phyloP scores from a whole-genome alignment of 768 basidiomycete genomes.

The Mycena rebaudengoi region DNA sequence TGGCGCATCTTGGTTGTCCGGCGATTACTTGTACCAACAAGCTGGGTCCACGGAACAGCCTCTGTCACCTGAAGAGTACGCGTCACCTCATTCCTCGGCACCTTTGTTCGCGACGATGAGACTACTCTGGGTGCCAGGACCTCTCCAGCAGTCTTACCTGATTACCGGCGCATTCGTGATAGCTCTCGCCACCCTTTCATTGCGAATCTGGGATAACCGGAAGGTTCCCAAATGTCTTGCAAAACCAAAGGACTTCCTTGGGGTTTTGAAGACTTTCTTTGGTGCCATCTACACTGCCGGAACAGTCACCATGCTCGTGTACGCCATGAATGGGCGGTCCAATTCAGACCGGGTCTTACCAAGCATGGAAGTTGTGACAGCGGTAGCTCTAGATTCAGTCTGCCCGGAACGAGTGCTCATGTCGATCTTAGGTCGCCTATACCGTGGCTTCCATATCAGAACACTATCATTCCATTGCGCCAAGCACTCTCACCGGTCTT shows the following conservation, averaged over 20 bases:
- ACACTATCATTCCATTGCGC: slow-evolving; percentile 17
- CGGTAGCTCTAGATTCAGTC: not conserved
- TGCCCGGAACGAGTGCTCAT: not conserved
- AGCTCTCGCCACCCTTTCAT: not conserved
- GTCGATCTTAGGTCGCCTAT: not conserved
- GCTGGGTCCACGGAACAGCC: too few relatives aligned
- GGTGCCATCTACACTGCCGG: not conserved
- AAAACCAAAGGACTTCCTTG: not conserved
- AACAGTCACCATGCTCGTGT: not conserved
- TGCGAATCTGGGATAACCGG: not conserved
- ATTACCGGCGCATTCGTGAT: not conserved
- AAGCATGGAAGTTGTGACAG: not conserved
- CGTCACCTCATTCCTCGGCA: too few relatives aligned
- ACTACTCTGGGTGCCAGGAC: too few relatives aligned
- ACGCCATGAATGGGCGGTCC: not conserved
- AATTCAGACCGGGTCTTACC: not conserved
- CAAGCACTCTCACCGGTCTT: slow-evolving; percentile 2
- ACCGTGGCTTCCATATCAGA: not conserved
- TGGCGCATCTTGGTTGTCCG: too few relatives aligned
- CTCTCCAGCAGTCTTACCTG: too few relatives aligned
- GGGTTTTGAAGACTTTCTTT: not conserved
- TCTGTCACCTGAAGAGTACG: too few relatives aligned
- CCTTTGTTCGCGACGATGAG: too few relatives aligned
- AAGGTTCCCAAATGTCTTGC: not conserved
- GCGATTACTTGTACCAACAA: too few relatives aligned